Evolutionary conservation across 139 green algal genomes (phyloP).

Genomic region (Chlorella sorokiniana): DNA sequence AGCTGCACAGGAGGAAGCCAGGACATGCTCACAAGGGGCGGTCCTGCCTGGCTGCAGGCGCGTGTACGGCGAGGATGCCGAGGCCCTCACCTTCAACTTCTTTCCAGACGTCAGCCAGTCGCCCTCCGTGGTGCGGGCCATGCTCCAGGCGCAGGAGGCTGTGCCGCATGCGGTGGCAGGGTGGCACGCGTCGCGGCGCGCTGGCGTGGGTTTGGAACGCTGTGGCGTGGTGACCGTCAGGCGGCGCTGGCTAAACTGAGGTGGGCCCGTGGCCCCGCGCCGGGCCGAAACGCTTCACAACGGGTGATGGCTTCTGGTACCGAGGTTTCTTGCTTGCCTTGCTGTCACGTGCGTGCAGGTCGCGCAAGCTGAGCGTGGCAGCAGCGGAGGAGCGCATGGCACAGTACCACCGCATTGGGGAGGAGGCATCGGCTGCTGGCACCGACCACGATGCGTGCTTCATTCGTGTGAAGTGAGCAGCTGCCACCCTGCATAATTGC

Average conservation of each 20-base stretch:
- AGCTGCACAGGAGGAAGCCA: conserved; percentile 41
- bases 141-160: conserved; percentile 75
- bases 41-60: neutral
- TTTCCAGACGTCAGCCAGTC: conserved; percentile 79
- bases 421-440: conserved; percentile 17
- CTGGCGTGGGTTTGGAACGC: conserved; percentile 72
- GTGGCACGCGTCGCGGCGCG: conserved; percentile 61
- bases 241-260: conserved; percentile 85
- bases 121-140: conserved; percentile 51
- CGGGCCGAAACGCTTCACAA: neutral
- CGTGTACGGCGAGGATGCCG: conserved; percentile 57
- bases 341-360: no score
- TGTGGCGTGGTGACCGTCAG: conserved; percentile 88
- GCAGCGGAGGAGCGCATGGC: conserved; percentile 81
- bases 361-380: conserved; percentile 52
- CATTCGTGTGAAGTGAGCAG: conserved; percentile 11
- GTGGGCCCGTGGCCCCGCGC: neutral
- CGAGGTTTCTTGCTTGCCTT: no score
- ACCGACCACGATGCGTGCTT: conserved; percentile 12
- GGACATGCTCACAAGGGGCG: conserved; percentile 15
- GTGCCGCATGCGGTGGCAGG: neutral
- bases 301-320: neutral
- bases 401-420: conserved; percentile 72
- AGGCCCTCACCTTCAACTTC: conserved; percentile 84
- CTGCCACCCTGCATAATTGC: neutral